Evolutionary conservation across 768 basidiomycete species (phyloP), one percentile per base, ranked within the genome.

Genomic region (Brasilioporus rufonigricans): DNA sequence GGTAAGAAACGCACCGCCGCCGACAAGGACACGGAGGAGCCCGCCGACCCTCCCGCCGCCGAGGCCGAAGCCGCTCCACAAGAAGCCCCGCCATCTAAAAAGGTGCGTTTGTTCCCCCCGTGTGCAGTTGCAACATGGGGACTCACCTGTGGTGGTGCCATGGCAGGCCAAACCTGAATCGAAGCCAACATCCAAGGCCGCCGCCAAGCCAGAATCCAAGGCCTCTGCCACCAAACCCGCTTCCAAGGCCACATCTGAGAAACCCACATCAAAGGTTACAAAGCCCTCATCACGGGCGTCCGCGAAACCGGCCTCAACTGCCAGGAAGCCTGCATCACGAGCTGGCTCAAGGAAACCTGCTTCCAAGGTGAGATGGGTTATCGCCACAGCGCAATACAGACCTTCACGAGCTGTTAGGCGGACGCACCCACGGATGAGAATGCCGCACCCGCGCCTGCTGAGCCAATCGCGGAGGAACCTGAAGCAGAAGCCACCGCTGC

Each of bases 341-440:
- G 83, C 82, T 27, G 72, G 75, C 29, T 85, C 83, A 14, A 82
- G 78, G 76, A 85, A 85, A 68, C 84, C 85, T 53, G 74, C 71
- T n/a, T 85, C 83, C 45, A 86, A 84, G 81, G 84, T 74, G 23
- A 64, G 63, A 55, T 49, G 12, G 4, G 6, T 36, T 38, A 46
- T 49, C 55, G 38, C 38, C 43, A 10, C 46, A 32, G 21, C 43
- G 9, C 44, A 13, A 2, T 33, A 27, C 39, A 31, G n/a, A n/a
- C 11, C 16, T n/a, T 58, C 44, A 59, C 44, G 38, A 26, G 32
- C 40, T 21, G 29, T 18, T 48, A 73, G 72, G 65, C 64, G 62
- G 75, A 71, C 31, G 76, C 70, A 44, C 66, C 68, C 44, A 65
- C 69, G 39, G 65, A 71, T 36, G 71, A 74, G 48, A 74, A 75